A percentile compares a stretch with the other conserved stretches of the same genome.
These are phyloP conservation scores for Aspergillus spinulosporus DNA, from an alignment of 2,329 filamentous ascomycete species.

Conservation along the genomic window DNA sequence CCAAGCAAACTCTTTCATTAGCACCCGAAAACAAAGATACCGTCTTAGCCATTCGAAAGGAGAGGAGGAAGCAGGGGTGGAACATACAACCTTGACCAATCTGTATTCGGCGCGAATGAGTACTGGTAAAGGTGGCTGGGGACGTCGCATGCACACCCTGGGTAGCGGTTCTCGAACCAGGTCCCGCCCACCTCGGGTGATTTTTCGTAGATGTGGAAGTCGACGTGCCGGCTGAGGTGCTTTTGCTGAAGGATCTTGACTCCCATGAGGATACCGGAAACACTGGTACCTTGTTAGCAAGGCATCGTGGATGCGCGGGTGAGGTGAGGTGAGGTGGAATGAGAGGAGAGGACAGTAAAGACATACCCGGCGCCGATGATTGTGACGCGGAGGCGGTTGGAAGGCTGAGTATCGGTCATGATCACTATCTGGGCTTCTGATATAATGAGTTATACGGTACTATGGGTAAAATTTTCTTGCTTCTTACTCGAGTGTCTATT, in stretches of 20 bases:
- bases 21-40: no score
- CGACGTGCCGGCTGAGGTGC: neutral
- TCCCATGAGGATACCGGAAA: neutral
- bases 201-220: constrained; percentile 2
- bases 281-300: neutral
- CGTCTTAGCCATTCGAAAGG: no score
- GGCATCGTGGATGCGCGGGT: neutral
- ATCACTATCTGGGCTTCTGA: neutral
- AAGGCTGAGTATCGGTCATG: neutral
- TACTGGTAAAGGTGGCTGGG: constrained; percentile 11
- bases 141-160: neutral
- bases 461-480: no score
- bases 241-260: neutral
- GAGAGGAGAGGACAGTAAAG: neutral
- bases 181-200: neutral
- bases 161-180: constrained; percentile 1
- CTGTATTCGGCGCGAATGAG: constrained; percentile 14
- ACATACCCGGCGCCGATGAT: neutral
- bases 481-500: neutral
- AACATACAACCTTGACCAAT: constrained; percentile 7
- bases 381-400: neutral
- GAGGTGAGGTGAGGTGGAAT: neutral
- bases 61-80: no score
- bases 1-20: neutral
- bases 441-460: no score